Evolutionary conservation across 2,329 filamentous ascomycete species (phyloP).

Genomic region (Cladorrhinum sp.): DNA sequence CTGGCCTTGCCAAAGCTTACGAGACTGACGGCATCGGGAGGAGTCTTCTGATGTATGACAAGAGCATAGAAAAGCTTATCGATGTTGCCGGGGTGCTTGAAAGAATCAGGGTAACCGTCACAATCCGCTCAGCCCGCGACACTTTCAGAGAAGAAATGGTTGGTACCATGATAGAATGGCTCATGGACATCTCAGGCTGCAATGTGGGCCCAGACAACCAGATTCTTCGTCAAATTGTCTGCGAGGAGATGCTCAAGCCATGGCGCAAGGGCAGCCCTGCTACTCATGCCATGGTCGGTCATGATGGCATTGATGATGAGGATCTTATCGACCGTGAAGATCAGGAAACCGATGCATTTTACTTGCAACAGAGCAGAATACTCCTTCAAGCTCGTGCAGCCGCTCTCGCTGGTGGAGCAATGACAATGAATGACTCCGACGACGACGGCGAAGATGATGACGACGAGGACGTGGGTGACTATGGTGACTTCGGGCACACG

Average conservation of each 20-base stretch:
- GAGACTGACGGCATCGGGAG: slow-evolving; percentile 88
- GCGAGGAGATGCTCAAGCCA: slow-evolving; percentile 83
- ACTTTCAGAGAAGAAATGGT: slow-evolving; percentile 99
- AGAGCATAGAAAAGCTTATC: slow-evolving; percentile 69
- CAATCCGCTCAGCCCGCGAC: slow-evolving; percentile 87
- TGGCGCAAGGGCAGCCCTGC: slow-evolving; percentile 87
- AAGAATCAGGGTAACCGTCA: slow-evolving; percentile 93
- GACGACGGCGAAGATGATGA: slow-evolving; percentile 51
- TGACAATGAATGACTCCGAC: slow-evolving; percentile 65
- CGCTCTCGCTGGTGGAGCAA: slow-evolving; percentile 36
- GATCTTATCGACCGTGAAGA: slow-evolving; percentile 55
- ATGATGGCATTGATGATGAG: slow-evolving; percentile 79
- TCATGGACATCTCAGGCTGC: slow-evolving; percentile 87
- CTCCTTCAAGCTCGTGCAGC: slow-evolving; percentile 31
- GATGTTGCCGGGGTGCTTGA: slow-evolving; percentile 82
- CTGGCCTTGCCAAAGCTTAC: slow-evolving; percentile 72
- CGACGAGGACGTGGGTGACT: slow-evolving; percentile 43
- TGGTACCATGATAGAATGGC: slow-evolving; percentile 94
- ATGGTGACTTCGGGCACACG: slow-evolving; percentile 46
- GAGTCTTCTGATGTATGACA: slow-evolving; percentile 75
- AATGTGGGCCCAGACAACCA: slow-evolving; percentile 76
- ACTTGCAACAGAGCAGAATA: slow-evolving; percentile 34
- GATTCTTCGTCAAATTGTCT: slow-evolving; percentile 77
- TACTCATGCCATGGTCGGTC: slow-evolving; percentile 72
- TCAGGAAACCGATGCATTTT: slow-evolving; percentile 33